Conservation (phyloP, 768 basidiomycete genomes). For the Leccinum imitatum region DNA sequence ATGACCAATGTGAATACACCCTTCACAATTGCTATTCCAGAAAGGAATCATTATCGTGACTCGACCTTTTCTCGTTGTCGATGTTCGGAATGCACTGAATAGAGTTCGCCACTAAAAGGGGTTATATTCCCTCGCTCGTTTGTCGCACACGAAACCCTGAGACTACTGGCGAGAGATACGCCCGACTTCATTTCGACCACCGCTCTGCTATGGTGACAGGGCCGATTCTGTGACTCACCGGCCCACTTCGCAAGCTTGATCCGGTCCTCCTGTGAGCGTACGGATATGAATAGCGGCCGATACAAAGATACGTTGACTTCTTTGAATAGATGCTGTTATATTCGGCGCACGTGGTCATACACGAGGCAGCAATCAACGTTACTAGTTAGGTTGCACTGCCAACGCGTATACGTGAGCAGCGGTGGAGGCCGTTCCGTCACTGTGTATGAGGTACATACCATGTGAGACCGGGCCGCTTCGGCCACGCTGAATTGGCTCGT, state of each 20-base stretch:
- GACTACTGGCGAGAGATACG: not conserved
- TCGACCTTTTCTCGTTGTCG: not conserved
- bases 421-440: not conserved
- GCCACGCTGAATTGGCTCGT: not conserved
- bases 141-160: not conserved
- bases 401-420: not conserved
- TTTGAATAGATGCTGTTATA: not conserved
- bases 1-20: slow-evolving; percentile 9
- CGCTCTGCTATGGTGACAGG: not conserved
- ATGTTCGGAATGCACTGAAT: not conserved
- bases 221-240: not conserved
- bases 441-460: not conserved
- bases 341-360: not conserved
- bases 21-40: not conserved
- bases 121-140: slow-evolving; percentile 5
- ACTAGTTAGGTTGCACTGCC: not conserved
- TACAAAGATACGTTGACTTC: not conserved
- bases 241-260: not conserved
- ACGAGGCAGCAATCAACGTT: not conserved
- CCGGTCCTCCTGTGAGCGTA: not conserved
- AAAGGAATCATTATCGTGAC: not conserved
- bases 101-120: not conserved
- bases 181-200: not conserved
- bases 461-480: slow-evolving; percentile 4
- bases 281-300: not conserved